These are phyloP conservation scores for Gentiana dahurica DNA, from an alignment of 257 asterid species.

Conservation along the genomic window DNA sequence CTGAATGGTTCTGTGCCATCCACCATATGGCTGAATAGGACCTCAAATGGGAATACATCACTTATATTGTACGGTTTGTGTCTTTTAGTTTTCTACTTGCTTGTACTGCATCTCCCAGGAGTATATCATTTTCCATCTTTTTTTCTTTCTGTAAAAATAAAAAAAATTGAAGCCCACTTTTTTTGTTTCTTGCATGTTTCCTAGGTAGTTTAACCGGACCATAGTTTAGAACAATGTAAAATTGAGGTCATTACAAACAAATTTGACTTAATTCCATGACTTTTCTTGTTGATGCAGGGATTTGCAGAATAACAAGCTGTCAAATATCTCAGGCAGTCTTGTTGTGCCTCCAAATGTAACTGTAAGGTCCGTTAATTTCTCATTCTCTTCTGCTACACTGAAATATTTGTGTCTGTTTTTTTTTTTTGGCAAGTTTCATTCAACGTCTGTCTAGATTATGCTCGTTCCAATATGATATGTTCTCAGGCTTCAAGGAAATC, in stretches of 20 bases:
- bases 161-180: neutral
- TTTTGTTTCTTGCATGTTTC: neutral
- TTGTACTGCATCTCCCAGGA: neutral
- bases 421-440: too few relatives aligned
- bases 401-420: too few relatives aligned
- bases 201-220: neutral
- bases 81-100: constrained; percentile 3
- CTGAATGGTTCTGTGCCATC: constrained; percentile 80
- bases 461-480: neutral
- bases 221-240: neutral
- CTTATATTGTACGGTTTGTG: constrained; percentile 52
- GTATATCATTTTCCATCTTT: neutral
- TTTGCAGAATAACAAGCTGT: constrained; percentile 46
- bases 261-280: neutral
- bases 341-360: constrained; percentile 44
- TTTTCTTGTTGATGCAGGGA: constrained; percentile 46
- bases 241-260: neutral
- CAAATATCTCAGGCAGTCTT: constrained; percentile 46
- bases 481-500: constrained; percentile 84
- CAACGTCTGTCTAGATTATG: too few relatives aligned
- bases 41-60: constrained; percentile 42
- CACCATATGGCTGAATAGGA: constrained; percentile 69
- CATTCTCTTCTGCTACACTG: constrained; percentile 4
- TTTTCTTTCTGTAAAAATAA: neutral
- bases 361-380: constrained; percentile 44